Evolutionary conservation across 805 yeast species (phyloP).

Genomic region (Dipodascus geniculatus): DNA sequence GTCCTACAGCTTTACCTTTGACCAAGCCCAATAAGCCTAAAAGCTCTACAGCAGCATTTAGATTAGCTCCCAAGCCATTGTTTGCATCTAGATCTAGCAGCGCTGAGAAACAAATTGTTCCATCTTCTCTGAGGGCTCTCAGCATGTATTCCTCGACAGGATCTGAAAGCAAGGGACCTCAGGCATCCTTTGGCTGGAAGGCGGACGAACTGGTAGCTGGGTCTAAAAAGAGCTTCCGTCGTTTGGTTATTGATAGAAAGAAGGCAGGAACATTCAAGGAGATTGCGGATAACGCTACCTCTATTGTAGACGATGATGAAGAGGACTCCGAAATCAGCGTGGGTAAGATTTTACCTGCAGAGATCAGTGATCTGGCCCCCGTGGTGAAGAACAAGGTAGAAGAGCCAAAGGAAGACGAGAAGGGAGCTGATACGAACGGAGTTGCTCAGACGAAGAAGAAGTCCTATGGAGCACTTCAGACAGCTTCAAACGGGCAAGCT

Average conservation of each 20-base stretch:
- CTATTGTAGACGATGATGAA: constrained; percentile 5
- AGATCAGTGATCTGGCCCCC: background rate
- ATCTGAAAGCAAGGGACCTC: background rate
- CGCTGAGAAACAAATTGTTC: background rate
- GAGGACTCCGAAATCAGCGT: constrained; percentile 9
- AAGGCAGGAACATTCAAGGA: constrained; percentile 8
- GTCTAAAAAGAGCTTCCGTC: constrained; percentile 44
- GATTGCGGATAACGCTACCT: background rate
- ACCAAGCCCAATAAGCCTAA: constrained; percentile 51
- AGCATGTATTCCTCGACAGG: background rate
- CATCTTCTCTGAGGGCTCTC: background rate
- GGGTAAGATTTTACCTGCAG: background rate
- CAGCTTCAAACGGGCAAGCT: too few species aligned
- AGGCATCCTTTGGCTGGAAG: background rate
- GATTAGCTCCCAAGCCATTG: constrained; percentile 52
- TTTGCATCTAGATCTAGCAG: constrained; percentile 22
- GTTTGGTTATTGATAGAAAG: constrained; percentile 40
- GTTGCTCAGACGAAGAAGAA: background rate
- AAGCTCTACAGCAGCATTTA: constrained; percentile 48
- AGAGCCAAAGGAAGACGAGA: background rate
- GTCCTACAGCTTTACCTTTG: constrained; percentile 31
- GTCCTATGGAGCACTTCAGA: background rate
- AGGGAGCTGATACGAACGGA: background rate
- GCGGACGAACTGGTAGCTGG: constrained; percentile 30
- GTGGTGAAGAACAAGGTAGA: background rate